Percentiles rank a stretch among this genome's conserved stretches.
These are phyloP conservation scores for Candida dajiaensis DNA, from an alignment of 805 yeast genomes.

Conservation along the genomic window DNA sequence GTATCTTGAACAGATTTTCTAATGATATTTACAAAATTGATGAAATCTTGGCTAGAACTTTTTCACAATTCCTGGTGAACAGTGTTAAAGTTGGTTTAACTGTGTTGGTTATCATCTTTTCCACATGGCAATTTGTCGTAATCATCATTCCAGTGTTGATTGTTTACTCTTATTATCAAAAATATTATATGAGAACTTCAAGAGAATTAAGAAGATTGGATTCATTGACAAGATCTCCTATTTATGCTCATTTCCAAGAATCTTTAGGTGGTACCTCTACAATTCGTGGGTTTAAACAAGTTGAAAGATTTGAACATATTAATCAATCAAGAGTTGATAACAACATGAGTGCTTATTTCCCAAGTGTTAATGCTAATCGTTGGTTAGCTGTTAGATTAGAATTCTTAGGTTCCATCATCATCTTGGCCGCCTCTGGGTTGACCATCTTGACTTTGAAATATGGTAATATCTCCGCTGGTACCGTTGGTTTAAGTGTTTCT, in stretches of 20 bases:
- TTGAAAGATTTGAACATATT: slow-evolving; percentile 53
- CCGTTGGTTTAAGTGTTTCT: slow-evolving; percentile 89
- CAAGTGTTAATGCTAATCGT: slow-evolving; percentile 87
- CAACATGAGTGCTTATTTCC: slow-evolving; percentile 89
- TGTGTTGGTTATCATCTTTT: slow-evolving; percentile 67
- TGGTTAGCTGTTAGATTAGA: slow-evolving; percentile 97
- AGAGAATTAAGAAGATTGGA: slow-evolving; percentile 81
- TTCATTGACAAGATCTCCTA: slow-evolving; percentile 74
- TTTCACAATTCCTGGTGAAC: slow-evolving; percentile 61
- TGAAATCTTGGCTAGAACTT: slow-evolving; percentile 66
- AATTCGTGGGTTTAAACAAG: slow-evolving; percentile 69
- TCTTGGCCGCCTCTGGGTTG: slow-evolving; percentile 79
- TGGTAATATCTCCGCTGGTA: slow-evolving; percentile 79
- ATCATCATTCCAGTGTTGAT: slow-evolving; percentile 64
- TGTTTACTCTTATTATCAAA: slow-evolving; percentile 67
- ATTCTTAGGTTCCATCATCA: slow-evolving; percentile 82
- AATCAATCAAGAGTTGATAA: slow-evolving; percentile 71
- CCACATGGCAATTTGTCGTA: slow-evolving; percentile 83
- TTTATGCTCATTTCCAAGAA: slow-evolving; percentile 81
- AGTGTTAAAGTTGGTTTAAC: slow-evolving; percentile 66
- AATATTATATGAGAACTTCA: slow-evolving; percentile 68
- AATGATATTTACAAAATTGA: slow-evolving; percentile 88
- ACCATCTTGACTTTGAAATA: slow-evolving; percentile 53
- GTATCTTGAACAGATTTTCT: slow-evolving; percentile 86
- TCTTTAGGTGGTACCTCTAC: slow-evolving; percentile 70